Evolutionary conservation across 495 filamentous ascomycete genomes (phyloP).

Genomic region (Trichoderma erinaceum): DNA sequence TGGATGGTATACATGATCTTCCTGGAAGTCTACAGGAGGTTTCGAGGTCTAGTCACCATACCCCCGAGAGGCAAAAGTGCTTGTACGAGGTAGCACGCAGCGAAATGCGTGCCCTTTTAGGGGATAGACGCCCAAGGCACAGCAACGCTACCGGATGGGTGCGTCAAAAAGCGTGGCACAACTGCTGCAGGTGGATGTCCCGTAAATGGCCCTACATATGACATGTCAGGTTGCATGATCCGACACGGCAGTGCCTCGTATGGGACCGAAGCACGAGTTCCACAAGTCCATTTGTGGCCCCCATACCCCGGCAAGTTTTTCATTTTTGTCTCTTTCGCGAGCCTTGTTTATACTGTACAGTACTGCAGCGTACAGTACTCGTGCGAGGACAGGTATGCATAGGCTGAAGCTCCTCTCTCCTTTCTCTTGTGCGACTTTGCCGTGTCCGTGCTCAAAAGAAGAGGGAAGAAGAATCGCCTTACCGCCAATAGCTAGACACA

Average conservation of each 20-base stretch:
- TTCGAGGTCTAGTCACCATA: too few species aligned
- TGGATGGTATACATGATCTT: too few species aligned
- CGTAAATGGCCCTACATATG: constrained; percentile 5
- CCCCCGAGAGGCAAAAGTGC: too few species aligned
- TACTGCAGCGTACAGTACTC: too few species aligned
- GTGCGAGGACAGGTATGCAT: too few species aligned
- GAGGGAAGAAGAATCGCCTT: not conserved
- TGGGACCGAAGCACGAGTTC: not conserved
- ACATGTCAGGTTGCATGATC: constrained; percentile 14
- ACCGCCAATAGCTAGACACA: not conserved
- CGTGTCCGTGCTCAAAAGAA: not conserved
- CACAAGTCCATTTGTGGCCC: not conserved
- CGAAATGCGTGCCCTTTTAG: too few species aligned
- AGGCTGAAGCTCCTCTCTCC: too few species aligned
- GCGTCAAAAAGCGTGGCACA: not conserved
- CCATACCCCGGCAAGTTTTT: not conserved
- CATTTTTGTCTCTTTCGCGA: not conserved
- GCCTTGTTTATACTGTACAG: too few species aligned
- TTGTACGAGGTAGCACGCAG: too few species aligned
- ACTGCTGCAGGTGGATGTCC: not conserved
- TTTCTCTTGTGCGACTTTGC: too few species aligned
- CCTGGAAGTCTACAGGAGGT: too few species aligned
- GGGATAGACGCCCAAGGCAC: too few species aligned
- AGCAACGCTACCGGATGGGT: not conserved
- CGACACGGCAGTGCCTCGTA: constrained; percentile 11